These are phyloP conservation scores for Colletotrichum navitas DNA, from an alignment of 2,329 filamentous ascomycete species.

Conservation along the genomic window DNA sequence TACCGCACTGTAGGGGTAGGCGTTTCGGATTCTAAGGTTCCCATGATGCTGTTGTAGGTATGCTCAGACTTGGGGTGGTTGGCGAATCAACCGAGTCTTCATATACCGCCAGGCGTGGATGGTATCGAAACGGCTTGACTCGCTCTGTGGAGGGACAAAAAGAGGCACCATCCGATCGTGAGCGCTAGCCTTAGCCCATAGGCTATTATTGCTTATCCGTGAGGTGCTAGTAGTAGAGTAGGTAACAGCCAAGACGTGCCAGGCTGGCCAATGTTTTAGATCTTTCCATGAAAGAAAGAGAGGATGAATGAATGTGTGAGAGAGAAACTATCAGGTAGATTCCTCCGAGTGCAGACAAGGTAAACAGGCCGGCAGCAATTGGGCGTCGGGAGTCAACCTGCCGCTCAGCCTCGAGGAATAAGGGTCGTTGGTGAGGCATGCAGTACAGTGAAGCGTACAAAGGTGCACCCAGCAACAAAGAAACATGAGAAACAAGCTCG, in stretches of 20 bases:
- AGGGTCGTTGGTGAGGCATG: neutral
- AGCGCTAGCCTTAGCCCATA: constrained; percentile 5
- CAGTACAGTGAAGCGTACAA: neutral
- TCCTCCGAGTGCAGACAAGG: constrained; percentile 11
- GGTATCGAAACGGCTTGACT: neutral
- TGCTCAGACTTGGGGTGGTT: neutral
- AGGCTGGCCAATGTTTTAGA: neutral
- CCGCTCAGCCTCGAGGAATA: constrained; percentile 31
- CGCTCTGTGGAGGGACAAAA: neutral
- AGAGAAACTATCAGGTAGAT: neutral
- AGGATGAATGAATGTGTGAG: too few relatives aligned
- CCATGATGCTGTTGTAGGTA: neutral
- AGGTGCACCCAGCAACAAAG: neutral
- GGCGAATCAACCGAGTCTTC: neutral
- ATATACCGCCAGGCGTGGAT: neutral
- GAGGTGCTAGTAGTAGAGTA: constrained; percentile 11
- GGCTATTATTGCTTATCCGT: constrained; percentile 19
- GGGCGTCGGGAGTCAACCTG: constrained; percentile 23
- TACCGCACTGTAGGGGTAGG: constrained; percentile 2
- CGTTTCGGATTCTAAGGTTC: constrained; percentile 6
- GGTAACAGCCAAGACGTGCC: constrained; percentile 33
- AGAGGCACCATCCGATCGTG: neutral
- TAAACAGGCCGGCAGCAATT: neutral
- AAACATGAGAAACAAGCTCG: constrained; percentile 16
- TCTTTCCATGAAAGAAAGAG: neutral